Conservation (phyloP, 2,329 filamentous ascomycete species). For the Tolypocladium capitatum region DNA sequence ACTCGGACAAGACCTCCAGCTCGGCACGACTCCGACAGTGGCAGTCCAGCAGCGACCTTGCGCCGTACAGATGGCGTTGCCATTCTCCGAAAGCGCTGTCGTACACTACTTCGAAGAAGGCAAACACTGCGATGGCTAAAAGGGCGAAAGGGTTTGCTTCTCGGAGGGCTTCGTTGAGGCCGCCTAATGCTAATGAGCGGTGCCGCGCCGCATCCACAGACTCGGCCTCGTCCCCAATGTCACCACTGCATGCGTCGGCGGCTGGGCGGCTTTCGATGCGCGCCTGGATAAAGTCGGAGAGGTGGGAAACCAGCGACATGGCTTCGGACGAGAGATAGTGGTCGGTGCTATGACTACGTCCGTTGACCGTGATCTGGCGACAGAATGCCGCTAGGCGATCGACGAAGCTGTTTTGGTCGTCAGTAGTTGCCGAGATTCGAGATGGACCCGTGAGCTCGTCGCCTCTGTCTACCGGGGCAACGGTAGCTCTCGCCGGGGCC, state of each 20-base stretch:
- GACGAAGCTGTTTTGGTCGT: constrained; percentile 9
- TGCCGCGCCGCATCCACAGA: constrained; percentile 8
- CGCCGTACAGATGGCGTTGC: constrained; percentile 25
- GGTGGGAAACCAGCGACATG: constrained; percentile 11
- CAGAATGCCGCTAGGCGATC: constrained; percentile 11
- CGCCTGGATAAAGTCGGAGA: constrained; percentile 13
- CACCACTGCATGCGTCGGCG: background rate
- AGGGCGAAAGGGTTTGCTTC: constrained; percentile 26
- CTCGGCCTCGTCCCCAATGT: constrained; percentile 2
- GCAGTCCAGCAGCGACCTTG: constrained; percentile 24
- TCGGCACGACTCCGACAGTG: constrained; percentile 21
- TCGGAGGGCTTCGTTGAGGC: constrained; percentile 23
- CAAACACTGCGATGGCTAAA: constrained; percentile 29
- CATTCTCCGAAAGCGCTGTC: constrained; percentile 25
- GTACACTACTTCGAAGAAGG: constrained; percentile 29
- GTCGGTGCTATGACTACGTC: background rate
- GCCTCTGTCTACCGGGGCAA: background rate
- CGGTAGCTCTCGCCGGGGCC: background rate
- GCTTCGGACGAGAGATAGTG: constrained; percentile 8
- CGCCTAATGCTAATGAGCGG: constrained; percentile 20
- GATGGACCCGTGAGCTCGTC: too few relatives aligned
- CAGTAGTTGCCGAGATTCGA: background rate
- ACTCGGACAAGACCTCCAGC: constrained; percentile 17
- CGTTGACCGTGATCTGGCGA: constrained; percentile 10
- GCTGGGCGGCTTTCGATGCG: constrained; percentile 8